Evolutionary conservation across 371 early-diverging fungal species (phyloP), one percentile per base, ranked within the genome.

Genomic region (Blastocladiella emersonii): DNA sequence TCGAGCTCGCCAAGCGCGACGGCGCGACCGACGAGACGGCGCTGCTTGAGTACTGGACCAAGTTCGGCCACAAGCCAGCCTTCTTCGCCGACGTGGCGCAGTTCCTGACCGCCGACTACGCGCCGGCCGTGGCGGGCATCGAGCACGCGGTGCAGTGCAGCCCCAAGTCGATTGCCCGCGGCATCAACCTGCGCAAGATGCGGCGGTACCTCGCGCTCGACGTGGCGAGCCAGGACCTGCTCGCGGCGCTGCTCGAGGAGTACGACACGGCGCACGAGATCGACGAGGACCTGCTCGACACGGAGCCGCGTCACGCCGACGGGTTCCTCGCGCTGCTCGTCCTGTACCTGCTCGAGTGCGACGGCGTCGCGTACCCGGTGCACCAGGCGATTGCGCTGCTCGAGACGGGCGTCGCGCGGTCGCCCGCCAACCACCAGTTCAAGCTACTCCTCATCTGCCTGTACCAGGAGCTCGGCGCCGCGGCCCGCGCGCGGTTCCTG

Each of bases 271-370:
- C 30, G 30, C 53, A 30, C 6, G 27, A 27, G 53, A 13, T 51
- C 4, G 53, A 51, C 32, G 53, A 30, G 10, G 55, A 67, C 10
- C 37, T 73, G 60, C 67, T 67, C n/a, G 53, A 64, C 32, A 68
- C 70, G 5, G 76, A 76, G 60, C 61, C 72, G 19, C 76, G 74
- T 53, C 68, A 69, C 39, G 78, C 76, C 21, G 78, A 78, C 65
- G 78, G 76, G 51, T 74, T 66, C 37, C 23, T 77, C 17, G 27
- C 70, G n/a, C 27, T 77, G 30, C 68, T 66, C 4, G 72, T 66
- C 6, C 63, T 71, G 12, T 37, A 49, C 10, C 41, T 74, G 32
- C 23, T 74, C 1, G 53, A 51, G 10, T 13, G 13, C 19, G 53
- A 25, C 32, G 30, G 13, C 15, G n/a, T 8, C 25, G 25, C 48